Conservation (phyloP, 2,329 filamentous ascomycete genomes). For the Fusarium protoensiforme region DNA sequence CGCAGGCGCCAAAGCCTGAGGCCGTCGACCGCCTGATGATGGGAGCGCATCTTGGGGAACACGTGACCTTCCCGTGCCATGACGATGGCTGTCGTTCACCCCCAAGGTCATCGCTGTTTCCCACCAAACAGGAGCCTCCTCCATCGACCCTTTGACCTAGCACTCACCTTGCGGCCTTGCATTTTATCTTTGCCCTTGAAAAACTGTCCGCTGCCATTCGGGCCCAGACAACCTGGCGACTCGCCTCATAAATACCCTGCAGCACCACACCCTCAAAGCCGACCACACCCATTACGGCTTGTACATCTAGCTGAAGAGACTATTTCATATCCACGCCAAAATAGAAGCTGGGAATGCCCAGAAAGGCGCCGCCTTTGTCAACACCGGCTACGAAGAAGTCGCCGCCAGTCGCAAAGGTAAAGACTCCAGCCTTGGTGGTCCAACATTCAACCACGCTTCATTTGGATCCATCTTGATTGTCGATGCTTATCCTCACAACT, state of each 20-base stretch:
- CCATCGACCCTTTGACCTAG: neutral
- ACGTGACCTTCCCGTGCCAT: neutral
- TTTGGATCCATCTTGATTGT: too few species aligned
- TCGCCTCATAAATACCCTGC: neutral
- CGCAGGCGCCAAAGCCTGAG: neutral
- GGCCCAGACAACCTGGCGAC: neutral
- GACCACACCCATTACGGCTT: neutral
- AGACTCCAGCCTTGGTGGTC: too few species aligned
- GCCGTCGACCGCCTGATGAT: neutral
- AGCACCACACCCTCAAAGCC: neutral
- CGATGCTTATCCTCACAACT: too few species aligned
- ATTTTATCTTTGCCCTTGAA: neutral
- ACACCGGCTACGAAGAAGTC: neutral
- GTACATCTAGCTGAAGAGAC: neutral
- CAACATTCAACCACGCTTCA: too few species aligned
- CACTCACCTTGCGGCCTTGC: accelerated
- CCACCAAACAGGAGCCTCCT: neutral
- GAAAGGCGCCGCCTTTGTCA: neutral
- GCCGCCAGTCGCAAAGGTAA: neutral
- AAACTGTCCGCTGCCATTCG: neutral
- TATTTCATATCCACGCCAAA: neutral
- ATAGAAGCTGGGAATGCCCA: neutral
- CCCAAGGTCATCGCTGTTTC: neutral
- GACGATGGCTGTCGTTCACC: neutral
- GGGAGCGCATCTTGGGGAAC: neutral